Evolutionary conservation across 2,329 filamentous ascomycete genomes (phyloP).

Genomic region (Aspergillus awamori): DNA sequence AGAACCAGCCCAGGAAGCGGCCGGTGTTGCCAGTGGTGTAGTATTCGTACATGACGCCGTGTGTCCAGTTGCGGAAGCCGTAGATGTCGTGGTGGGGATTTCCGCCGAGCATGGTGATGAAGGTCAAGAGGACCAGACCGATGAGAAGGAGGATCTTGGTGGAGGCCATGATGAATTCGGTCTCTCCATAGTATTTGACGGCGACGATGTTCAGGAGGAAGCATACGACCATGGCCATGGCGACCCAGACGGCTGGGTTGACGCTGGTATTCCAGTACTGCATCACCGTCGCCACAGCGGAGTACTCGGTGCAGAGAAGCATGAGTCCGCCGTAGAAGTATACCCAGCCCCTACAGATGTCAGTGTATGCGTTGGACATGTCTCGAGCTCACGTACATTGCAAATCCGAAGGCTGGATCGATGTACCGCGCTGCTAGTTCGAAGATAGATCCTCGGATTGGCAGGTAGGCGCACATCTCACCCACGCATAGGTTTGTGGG

Average conservation of each 20-base stretch:
- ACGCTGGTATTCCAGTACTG: conserved; percentile 49
- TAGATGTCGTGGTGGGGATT: conserved; percentile 71
- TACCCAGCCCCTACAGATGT: conserved; percentile 40
- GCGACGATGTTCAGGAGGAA: conserved; percentile 68
- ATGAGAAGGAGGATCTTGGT: conserved; percentile 71
- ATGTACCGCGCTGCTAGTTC: conserved; percentile 53
- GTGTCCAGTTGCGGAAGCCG: conserved; percentile 67
- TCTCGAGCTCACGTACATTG: conserved; percentile 27
- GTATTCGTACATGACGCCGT: conserved; percentile 67
- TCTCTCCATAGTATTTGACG: conserved; percentile 71
- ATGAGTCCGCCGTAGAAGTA: conserved; percentile 51
- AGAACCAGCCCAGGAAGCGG: conserved; percentile 70
- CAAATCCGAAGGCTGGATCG: conserved; percentile 51
- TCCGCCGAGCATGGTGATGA: conserved; percentile 78
- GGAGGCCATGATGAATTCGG: conserved; percentile 71
- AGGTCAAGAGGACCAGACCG: conserved; percentile 71
- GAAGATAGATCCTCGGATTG: conserved; percentile 52
- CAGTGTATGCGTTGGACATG: neutral
- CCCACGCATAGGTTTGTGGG: conserved; percentile 36
- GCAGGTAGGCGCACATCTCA: conserved; percentile 35
- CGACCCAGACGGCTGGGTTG: conserved; percentile 48
- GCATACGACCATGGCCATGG: conserved; percentile 46
- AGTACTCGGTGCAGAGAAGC: conserved; percentile 52
- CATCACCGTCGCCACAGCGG: conserved; percentile 49
- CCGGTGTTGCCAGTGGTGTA: conserved; percentile 67